Evolutionary conservation across 2,329 filamentous ascomycete species (phyloP).

Genomic region (Neonectria ditissima): DNA sequence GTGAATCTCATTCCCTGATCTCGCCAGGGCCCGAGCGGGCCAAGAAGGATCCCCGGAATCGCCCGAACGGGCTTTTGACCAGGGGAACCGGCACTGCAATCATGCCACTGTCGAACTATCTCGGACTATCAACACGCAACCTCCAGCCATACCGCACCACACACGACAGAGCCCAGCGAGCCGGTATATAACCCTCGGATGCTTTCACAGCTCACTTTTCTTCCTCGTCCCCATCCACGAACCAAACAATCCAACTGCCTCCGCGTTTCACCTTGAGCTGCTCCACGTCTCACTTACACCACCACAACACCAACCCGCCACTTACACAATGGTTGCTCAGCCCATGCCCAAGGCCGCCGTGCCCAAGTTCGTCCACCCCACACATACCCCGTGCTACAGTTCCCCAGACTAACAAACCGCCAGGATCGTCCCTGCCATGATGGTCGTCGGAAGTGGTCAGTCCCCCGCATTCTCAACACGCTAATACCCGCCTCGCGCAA

Average conservation of each 20-base stretch:
- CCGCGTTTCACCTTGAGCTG: slow-evolving; percentile 21
- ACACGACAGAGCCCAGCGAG: neutral
- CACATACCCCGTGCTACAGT: neutral
- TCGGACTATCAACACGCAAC: slow-evolving; percentile 42
- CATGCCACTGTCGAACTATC: slow-evolving; percentile 44
- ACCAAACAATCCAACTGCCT: slow-evolving; percentile 20
- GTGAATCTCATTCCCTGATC: slow-evolving; percentile 5
- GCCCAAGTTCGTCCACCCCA: slow-evolving; percentile 30
- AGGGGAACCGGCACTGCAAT: slow-evolving; percentile 32
- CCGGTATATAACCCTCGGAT: slow-evolving; percentile 33
- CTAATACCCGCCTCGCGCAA: neutral
- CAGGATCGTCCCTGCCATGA: slow-evolving; percentile 39
- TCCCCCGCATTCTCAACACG: neutral
- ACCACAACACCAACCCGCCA: slow-evolving; percentile 24
- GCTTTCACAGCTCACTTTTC: slow-evolving; percentile 24
- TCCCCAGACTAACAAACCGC: slow-evolving; percentile 20
- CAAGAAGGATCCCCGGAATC: slow-evolving; percentile 24
- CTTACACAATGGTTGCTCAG: slow-evolving; percentile 36
- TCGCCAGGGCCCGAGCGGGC: neutral
- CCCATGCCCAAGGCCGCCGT: slow-evolving; percentile 37
- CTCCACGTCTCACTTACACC: slow-evolving; percentile 28
- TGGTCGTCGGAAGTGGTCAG: slow-evolving; percentile 39
- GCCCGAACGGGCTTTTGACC: slow-evolving; percentile 29
- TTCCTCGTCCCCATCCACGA: slow-evolving; percentile 22
- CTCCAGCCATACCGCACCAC: slow-evolving; percentile 20